These are phyloP conservation scores for Fonsecaea multimorphosa DNA, from an alignment of 2,329 filamentous ascomycete genomes.

Conservation along the genomic window DNA sequence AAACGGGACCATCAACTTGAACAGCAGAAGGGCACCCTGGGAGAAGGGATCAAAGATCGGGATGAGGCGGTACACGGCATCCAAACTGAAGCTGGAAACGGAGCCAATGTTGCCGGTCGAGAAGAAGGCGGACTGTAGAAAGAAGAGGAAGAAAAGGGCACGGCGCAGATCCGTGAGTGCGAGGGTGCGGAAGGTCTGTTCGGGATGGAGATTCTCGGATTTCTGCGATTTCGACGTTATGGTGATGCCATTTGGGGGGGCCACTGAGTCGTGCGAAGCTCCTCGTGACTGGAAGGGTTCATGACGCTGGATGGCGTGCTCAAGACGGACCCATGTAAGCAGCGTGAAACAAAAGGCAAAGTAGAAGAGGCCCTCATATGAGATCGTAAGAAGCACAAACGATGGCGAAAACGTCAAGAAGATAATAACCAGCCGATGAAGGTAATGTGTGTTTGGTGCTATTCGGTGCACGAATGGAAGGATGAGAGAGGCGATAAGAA, in stretches of 20 bases:
- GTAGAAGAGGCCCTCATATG: slow-evolving; percentile 96
- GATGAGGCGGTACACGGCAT: slow-evolving; percentile 84
- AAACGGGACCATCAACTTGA: slow-evolving; percentile 94
- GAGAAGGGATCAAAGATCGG: slow-evolving; percentile 94
- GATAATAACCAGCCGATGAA: slow-evolving; percentile 84
- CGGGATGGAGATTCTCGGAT: slow-evolving; percentile 42
- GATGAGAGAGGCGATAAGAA: slow-evolving; percentile 77
- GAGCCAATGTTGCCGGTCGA: slow-evolving; percentile 96
- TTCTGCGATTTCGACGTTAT: slow-evolving; percentile 40
- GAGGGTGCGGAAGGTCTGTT: slow-evolving; percentile 66
- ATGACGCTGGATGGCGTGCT: slow-evolving; percentile 67
- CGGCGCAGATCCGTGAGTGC: slow-evolving; percentile 84
- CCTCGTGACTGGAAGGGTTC: slow-evolving; percentile 37
- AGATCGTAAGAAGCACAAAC: slow-evolving; percentile 95
- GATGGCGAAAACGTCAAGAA: slow-evolving; percentile 92
- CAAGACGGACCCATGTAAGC: slow-evolving; percentile 88
- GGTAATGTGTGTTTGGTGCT: slow-evolving; percentile 82
- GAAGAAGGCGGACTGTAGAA: slow-evolving; percentile 96
- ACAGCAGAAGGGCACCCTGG: slow-evolving; percentile 81
- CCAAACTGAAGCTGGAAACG: slow-evolving; percentile 88
- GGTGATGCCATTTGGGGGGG: slow-evolving; percentile 28
- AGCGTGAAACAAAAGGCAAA: slow-evolving; percentile 83
- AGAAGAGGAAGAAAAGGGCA: slow-evolving; percentile 90
- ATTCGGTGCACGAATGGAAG: slow-evolving; percentile 82
- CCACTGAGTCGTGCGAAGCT: slow-evolving; percentile 2